Base-by-base conservation (phyloP, 2,329 filamentous ascomycete species). In the Ceratocystis eucalypticola region DNA sequence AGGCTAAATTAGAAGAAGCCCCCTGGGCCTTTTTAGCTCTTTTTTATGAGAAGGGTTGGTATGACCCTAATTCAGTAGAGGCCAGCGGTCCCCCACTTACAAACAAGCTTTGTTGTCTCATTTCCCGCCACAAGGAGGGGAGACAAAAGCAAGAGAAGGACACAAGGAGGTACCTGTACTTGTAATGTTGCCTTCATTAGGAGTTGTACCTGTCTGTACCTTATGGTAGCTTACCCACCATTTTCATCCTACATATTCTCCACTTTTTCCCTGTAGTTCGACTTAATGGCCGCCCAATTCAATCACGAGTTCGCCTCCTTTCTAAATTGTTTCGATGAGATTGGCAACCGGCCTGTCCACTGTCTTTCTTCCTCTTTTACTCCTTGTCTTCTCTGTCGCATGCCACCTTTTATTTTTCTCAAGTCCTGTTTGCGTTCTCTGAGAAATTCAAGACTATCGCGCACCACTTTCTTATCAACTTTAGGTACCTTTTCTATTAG, bases 261-360 rank as follows among this genome's bases (percentile, higher is more conserved):
- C 53, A 59, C 53, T 59, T 59, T 57, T 33, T 41, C 25, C 15
- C n/a, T 6, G 53, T 59, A 59, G 25, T 28, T 59, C 53, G 33
- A 59, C 53, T 53, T 8, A 25, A 25, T 25, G 48, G 25, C 15
- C 53, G 50, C 50, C 50, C n/a, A 25, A 33, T 59, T 59, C 25
- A 59, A 59, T 59, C 53, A 59, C 53, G 28, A 33, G 53, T 59
- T 59, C 53, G 53, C 53, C 53, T 59, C 53, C 53, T 59, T 37
- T 59, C 25, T 17, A 25, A 30, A 59, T n/a, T 33, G 53, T 37
- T 30, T 59, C 28, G 4, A 59, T 50, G 61, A 50, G 61, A 33
- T 50, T 48, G 44, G 61, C 28, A 5, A n/a, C 20, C 22, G 30
- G 25, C 44, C 5, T 37, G 59, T n/a, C 41, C 44, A 45, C 15